These are phyloP conservation scores for Bruguiera sexangula DNA, from an alignment of 345 rosid genomes.

Conservation along the genomic window DNA sequence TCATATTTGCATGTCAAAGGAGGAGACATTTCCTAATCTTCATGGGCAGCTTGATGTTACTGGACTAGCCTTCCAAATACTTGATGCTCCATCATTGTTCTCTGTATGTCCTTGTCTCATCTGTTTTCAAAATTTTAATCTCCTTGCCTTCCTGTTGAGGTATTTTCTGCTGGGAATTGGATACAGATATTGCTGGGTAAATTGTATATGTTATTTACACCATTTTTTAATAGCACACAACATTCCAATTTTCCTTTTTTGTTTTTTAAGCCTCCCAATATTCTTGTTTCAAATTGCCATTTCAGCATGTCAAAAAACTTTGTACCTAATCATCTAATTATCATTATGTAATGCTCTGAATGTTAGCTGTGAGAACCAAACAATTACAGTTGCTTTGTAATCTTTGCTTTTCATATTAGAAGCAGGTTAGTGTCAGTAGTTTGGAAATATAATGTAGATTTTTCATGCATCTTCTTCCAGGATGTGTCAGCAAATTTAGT, in stretches of 20 bases:
- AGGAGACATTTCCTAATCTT: constrained; percentile 86
- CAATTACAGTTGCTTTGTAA: background rate
- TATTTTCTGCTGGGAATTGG: constrained; percentile 5
- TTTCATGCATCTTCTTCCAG: constrained; percentile 34
- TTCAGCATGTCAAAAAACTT: background rate
- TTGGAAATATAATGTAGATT: background rate
- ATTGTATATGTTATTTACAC: background rate
- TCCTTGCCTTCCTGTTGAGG: constrained; percentile 13
- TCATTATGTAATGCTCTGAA: no score
- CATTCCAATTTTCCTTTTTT: background rate
- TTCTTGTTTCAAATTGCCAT: background rate
- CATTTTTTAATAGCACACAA: background rate
- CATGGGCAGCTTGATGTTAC: constrained; percentile 90
- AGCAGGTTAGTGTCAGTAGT: constrained; percentile 2
- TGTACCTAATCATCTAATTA: background rate
- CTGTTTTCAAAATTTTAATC: constrained; percentile 14
- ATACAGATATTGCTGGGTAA: constrained; percentile 2
- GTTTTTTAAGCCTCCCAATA: background rate
- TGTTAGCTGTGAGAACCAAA: background rate
- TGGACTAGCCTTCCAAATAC: constrained; percentile 76
- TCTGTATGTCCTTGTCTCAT: constrained; percentile 55
- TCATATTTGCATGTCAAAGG: constrained; percentile 89
- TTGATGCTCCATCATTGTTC: constrained; percentile 85
- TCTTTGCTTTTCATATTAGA: background rate
- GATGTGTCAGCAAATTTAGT: constrained; percentile 80